Evolutionary conservation across 805 yeast species (phyloP).

Genomic region (Blastobotrys attinorum): DNA sequence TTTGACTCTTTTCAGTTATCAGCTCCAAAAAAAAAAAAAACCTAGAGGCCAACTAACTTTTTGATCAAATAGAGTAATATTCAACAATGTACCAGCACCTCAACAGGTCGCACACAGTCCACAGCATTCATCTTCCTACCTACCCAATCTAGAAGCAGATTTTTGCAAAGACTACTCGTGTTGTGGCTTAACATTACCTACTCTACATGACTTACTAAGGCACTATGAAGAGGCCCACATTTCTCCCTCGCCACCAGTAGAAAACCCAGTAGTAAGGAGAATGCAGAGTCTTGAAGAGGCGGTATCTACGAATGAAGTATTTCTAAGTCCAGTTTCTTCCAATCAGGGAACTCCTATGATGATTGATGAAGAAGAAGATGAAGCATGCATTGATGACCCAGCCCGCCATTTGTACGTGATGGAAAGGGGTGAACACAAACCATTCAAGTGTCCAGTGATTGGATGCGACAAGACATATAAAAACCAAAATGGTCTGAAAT

Average conservation of each 20-base stretch:
- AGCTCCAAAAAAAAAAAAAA: too few species aligned
- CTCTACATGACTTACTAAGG: slow-evolving; percentile 83
- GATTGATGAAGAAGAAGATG: slow-evolving; percentile 44
- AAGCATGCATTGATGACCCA: slow-evolving; percentile 91
- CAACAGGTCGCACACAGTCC: slow-evolving; percentile 56
- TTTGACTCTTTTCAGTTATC: not conserved
- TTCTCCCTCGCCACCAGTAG: slow-evolving; percentile 44
- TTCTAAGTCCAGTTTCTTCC: slow-evolving; percentile 37
- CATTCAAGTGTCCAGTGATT: slow-evolving; percentile 94
- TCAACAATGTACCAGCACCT: not conserved
- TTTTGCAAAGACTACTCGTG: slow-evolving; percentile 95
- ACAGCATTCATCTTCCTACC: slow-evolving; percentile 59
- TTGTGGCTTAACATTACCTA: slow-evolving; percentile 88
- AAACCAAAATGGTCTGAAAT: slow-evolving; percentile 94
- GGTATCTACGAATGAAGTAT: slow-evolving; percentile 89
- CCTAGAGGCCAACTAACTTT: too few species aligned
- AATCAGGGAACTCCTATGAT: slow-evolving; percentile 28
- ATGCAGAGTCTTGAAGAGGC: slow-evolving; percentile 61
- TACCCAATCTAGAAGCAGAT: slow-evolving; percentile 90
- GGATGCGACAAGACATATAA: slow-evolving; percentile 97
- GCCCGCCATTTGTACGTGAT: slow-evolving; percentile 89
- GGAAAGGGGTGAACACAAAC: slow-evolving; percentile 87
- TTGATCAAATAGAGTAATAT: not conserved
- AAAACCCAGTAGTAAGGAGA: slow-evolving; percentile 28
- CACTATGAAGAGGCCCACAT: slow-evolving; percentile 98